A percentile compares a stretch with the other conserved stretches of the same genome.
Evolutionary conservation across 73 alveolate genomes (phyloP).

Genomic region (Paraurostyla sp.): DNA sequence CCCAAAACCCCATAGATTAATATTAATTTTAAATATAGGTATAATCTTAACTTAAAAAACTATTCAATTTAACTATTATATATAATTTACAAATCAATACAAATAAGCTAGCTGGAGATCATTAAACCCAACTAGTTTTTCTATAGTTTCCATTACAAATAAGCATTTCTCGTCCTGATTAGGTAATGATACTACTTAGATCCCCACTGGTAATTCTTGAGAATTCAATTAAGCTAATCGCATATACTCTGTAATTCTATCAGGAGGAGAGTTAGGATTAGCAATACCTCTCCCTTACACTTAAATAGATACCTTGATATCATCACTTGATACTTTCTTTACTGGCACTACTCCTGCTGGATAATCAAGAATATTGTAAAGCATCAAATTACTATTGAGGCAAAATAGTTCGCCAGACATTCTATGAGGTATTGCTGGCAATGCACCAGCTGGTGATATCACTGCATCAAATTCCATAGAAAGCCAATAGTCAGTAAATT

Average conservation of each 20-base stretch:
- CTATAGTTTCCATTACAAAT: slow-evolving; percentile 27
- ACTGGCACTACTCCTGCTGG: slow-evolving; percentile 70
- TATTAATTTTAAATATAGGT: too few relatives aligned
- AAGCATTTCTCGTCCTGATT: slow-evolving; percentile 36
- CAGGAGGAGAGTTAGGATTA: background rate
- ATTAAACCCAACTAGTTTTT: slow-evolving; percentile 17
- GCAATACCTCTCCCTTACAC: background rate
- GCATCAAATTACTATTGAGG: slow-evolving; percentile 7
- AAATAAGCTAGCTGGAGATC: slow-evolving; percentile 23
- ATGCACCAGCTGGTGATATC: slow-evolving; percentile 74
- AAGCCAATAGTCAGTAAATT: slow-evolving; percentile 67
- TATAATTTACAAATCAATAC: too few relatives aligned
- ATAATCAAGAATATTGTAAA: slow-evolving; percentile 51
- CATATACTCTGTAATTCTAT: slow-evolving; percentile 38
- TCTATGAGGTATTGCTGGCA: slow-evolving; percentile 83
- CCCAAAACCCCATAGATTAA: too few relatives aligned
- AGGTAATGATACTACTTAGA: slow-evolving; percentile 46
- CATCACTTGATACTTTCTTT: slow-evolving; percentile 15
- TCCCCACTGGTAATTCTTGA: slow-evolving; percentile 50
- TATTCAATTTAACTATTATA: too few relatives aligned
- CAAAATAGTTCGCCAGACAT: slow-evolving; percentile 16
- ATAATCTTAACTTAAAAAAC: too few relatives aligned
- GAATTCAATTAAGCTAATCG: slow-evolving; percentile 2
- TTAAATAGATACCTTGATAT: slow-evolving; percentile 4
- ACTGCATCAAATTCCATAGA: slow-evolving; percentile 72